Evolutionary conservation across 148 eudicot species (phyloP).

Genomic region (Talinum fruticosum): DNA sequence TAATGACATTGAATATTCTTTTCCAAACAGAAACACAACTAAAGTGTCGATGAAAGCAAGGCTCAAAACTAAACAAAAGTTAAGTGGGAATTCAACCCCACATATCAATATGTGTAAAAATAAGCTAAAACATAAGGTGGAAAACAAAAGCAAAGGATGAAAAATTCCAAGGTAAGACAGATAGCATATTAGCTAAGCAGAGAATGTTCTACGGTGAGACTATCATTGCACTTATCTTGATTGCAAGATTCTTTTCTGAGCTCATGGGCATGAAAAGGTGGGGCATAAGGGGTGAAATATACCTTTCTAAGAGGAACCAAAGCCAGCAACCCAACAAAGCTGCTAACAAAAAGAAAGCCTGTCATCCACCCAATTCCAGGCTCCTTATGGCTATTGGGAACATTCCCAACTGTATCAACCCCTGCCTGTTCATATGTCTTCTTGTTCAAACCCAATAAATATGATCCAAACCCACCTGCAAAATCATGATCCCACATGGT

Average conservation of each 20-base stretch:
- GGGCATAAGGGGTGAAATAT: background rate
- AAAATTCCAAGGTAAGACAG: conserved; percentile 5
- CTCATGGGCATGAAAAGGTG: background rate
- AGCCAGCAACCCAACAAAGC: conserved; percentile 72
- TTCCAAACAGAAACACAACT: background rate
- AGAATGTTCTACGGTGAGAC: conserved; percentile 22
- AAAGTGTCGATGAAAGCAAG: conserved; percentile 11
- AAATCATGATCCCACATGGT: background rate
- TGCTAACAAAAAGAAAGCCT: conserved; percentile 62
- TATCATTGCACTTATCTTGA: conserved; percentile 6
- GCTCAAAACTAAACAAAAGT: background rate
- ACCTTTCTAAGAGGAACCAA: conserved; percentile 91
- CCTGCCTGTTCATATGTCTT: conserved; percentile 77
- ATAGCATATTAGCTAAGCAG: conserved; percentile 21
- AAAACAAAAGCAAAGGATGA: conserved; percentile 5
- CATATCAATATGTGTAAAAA: conserved; percentile 13
- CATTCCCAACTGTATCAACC: conserved; percentile 66
- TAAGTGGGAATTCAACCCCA: conserved; percentile 25
- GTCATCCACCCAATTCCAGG: conserved; percentile 82
- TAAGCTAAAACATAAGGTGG: conserved; percentile 16
- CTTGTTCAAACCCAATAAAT: conserved; percentile 65
- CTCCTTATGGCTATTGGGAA: conserved; percentile 55
- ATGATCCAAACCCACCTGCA: conserved; percentile 87
- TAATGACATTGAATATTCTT: background rate
- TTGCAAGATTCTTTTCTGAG: conserved; percentile 12